These are phyloP conservation scores for Suhomyces terraborum DNA, from an alignment of 1,139 yeast genomes.

Conservation along the genomic window DNA sequence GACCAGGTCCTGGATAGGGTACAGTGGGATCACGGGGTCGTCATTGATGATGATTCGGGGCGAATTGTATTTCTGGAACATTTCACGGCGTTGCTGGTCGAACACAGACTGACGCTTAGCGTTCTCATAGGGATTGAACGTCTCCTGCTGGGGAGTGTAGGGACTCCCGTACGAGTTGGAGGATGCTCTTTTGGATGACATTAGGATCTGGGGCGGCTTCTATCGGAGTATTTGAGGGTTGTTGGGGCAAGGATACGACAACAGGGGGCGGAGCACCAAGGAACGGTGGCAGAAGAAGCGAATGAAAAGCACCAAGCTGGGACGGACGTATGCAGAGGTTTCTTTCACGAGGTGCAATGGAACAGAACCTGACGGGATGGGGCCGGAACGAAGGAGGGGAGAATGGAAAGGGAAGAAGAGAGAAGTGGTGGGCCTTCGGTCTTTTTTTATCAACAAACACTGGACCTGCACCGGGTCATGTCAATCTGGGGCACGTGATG, in stretches of 20 bases:
- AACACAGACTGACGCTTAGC: constrained; percentile 26
- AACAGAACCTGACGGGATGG: background rate
- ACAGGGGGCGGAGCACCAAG: background rate
- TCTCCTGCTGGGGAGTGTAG: constrained; percentile 10
- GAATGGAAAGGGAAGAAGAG: background rate
- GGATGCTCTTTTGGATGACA: constrained; percentile 13
- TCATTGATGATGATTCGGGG: constrained; percentile 40
- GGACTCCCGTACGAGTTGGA: constrained; percentile 10
- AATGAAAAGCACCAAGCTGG: constrained; percentile 2
- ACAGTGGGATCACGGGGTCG: constrained; percentile 43
- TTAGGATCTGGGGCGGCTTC: too few relatives aligned
- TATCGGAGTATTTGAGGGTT: background rate
- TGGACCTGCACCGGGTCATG: constrained; percentile 6
- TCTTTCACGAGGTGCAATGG: background rate
- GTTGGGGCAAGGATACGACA: background rate
- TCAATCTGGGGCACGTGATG: constrained; percentile 2
- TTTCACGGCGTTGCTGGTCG: constrained; percentile 26
- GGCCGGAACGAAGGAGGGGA: background rate
- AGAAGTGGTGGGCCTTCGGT: background rate
- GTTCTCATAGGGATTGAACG: constrained; percentile 33
- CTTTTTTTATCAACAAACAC: constrained; percentile 14
- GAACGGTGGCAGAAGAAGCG: background rate
- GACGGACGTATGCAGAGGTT: too few relatives aligned
- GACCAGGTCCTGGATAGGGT: constrained; percentile 34
- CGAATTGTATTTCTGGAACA: constrained; percentile 22